These are phyloP conservation scores for Fragilariopsis cylindrus DNA, from an alignment of 108 stramenopile genomes.

Conservation along the genomic window DNA sequence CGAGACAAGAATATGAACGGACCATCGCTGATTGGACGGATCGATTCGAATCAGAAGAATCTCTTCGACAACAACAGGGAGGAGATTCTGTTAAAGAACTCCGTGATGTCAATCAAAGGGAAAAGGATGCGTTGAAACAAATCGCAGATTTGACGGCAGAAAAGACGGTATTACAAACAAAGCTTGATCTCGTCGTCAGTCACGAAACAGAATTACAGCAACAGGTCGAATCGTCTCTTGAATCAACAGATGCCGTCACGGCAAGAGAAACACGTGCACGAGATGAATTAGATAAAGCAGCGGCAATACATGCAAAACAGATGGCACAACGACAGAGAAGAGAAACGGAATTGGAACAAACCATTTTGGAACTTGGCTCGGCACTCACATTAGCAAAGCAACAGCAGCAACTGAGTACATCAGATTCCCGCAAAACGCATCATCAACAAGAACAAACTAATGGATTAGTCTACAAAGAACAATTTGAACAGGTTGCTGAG, in stretches of 20 bases:
- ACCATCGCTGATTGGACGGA: constrained; percentile 52
- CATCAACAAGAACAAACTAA: constrained; percentile 4
- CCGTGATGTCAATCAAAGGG: constrained; percentile 65
- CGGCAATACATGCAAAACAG: constrained; percentile 71
- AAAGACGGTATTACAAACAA: constrained; percentile 42
- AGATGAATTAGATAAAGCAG: constrained; percentile 69
- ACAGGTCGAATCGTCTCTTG: constrained; percentile 53
- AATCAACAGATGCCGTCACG: constrained; percentile 51
- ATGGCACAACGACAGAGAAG: constrained; percentile 60
- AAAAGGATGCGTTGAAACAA: constrained; percentile 48
- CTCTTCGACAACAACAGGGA: constrained; percentile 56
- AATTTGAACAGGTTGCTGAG: constrained; percentile 36
- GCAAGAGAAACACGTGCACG: constrained; percentile 71
- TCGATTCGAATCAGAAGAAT: constrained; percentile 41
- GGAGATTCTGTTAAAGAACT: constrained; percentile 73
- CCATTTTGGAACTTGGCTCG: constrained; percentile 72
- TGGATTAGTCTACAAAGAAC: constrained; percentile 28
- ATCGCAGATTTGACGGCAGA: constrained; percentile 48
- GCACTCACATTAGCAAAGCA: constrained; percentile 61
- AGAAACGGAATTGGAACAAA: constrained; percentile 82
- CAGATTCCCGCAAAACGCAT: background rate
- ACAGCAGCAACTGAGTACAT: constrained; percentile 23
- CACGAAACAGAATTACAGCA: constrained; percentile 54
- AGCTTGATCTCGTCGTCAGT: constrained; percentile 42
- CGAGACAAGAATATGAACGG: constrained; percentile 42